phyloP scores from a whole-genome alignment of 306 rosid species.

The Luffa acutangula region DNA sequence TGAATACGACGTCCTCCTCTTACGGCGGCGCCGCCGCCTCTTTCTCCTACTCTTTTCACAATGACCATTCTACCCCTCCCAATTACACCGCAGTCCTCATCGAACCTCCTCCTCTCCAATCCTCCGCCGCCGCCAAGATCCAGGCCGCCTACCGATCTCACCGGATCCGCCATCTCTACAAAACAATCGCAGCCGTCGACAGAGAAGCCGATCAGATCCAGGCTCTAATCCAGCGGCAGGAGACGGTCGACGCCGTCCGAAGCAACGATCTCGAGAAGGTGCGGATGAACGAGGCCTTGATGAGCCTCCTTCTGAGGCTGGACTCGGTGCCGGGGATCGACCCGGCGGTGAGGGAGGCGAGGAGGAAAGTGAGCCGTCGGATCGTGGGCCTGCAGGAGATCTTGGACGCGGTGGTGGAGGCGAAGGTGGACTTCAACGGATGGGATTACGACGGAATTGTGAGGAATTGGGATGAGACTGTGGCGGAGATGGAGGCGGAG shows the following conservation, averaged over 20 bases:
- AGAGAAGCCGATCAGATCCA: constrained; percentile 51
- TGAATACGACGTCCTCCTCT: constrained; percentile 29
- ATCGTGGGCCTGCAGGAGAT: constrained; percentile 90
- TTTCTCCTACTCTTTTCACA: constrained; percentile 30
- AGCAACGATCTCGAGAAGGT: constrained; percentile 50
- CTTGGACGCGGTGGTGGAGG: constrained; percentile 45
- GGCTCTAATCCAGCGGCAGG: constrained; percentile 70
- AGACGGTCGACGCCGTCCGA: constrained; percentile 83
- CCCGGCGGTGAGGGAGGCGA: constrained; percentile 67
- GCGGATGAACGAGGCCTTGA: constrained; percentile 69
- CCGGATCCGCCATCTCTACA: constrained; percentile 53
- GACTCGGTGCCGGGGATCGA: constrained; percentile 84
- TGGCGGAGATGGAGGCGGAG: constrained; percentile 72
- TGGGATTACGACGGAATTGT: constrained; percentile 18
- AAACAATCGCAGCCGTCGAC: constrained; percentile 38
- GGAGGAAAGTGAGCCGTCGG: constrained; percentile 75
- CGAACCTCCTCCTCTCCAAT: constrained; percentile 19
- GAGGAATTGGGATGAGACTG: constrained; percentile 51
- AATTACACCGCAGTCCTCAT: constrained; percentile 31
- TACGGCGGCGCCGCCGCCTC: constrained; percentile 14
- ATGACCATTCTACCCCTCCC: constrained; percentile 38
- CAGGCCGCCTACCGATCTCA: constrained; percentile 67
- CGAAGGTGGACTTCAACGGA: constrained; percentile 27
- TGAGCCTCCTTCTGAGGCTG: constrained; percentile 57
- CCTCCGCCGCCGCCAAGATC: constrained; percentile 46